Percentiles rank a stretch among this genome's conserved stretches.
Conservation (phyloP, 257 asterid genomes). For the Solanum bulbocastanum region DNA sequence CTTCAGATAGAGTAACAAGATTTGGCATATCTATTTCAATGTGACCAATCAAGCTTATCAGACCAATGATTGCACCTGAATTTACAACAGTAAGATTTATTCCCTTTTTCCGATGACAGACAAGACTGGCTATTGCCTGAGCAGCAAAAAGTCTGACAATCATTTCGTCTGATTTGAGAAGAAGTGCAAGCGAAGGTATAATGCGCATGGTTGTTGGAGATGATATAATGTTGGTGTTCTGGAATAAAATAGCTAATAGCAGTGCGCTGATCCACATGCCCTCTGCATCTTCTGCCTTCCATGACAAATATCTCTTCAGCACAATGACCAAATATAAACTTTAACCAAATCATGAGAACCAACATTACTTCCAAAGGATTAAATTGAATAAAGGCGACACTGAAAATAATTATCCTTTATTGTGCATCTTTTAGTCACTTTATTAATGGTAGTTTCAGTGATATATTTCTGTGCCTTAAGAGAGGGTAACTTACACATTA, state of each 20-base stretch:
- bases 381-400: background rate
- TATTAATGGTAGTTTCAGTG: background rate
- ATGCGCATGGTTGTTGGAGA: conserved; percentile 44
- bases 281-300: conserved; percentile 75
- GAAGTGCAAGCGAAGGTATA: conserved; percentile 40
- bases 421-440: background rate
- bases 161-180: conserved; percentile 61
- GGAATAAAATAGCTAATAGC: conserved; percentile 72
- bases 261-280: conserved; percentile 71
- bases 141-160: conserved; percentile 65
- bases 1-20: conserved; percentile 57
- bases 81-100: conserved; percentile 65
- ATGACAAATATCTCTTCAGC: background rate
- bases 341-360: background rate
- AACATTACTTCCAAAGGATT: background rate
- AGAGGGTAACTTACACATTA: background rate
- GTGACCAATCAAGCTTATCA: conserved; percentile 54
- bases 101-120: conserved; percentile 47
- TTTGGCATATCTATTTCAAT: conserved; percentile 53
- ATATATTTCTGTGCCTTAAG: background rate
- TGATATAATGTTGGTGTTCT: conserved; percentile 42
- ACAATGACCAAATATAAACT: background rate
- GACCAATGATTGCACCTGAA: conserved; percentile 62
- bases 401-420: background rate
- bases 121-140: conserved; percentile 78